Conservation (phyloP, 2,329 filamentous ascomycete species). For the Xylaria sp. region DNA sequence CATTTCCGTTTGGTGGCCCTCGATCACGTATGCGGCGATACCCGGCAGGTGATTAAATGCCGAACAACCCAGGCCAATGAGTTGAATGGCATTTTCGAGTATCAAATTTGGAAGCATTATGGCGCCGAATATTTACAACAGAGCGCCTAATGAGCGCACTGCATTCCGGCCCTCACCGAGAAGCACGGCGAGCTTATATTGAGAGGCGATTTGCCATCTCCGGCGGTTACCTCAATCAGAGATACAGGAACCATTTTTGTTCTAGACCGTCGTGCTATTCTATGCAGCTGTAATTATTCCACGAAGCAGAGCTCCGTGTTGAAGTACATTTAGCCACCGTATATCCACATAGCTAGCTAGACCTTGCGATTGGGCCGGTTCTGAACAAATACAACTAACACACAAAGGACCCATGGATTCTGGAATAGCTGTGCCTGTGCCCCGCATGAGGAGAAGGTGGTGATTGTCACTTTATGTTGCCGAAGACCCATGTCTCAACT, state of each 20-base stretch:
- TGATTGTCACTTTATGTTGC: slow-evolving; percentile 1
- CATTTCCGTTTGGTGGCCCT: neutral
- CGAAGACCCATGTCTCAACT: neutral
- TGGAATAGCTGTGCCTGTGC: slow-evolving; percentile 4
- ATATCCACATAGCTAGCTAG: neutral
- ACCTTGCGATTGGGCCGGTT: slow-evolving; percentile 25
- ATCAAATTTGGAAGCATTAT: slow-evolving; percentile 15
- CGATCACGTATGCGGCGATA: slow-evolving; percentile 13
- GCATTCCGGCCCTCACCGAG: neutral
- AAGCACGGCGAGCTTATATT: slow-evolving; percentile 10
- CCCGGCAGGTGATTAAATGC: slow-evolving; percentile 10
- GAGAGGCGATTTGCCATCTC: neutral
- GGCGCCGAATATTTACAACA: too few relatives aligned
- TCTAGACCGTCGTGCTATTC: neutral
- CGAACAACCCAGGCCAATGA: slow-evolving; percentile 15
- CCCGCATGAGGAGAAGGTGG: slow-evolving; percentile 29
- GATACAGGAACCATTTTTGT: neutral
- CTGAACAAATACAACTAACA: slow-evolving; percentile 5
- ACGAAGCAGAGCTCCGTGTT: slow-evolving; percentile 21
- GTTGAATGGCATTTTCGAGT: slow-evolving; percentile 11
- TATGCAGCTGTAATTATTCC: slow-evolving; percentile 26
- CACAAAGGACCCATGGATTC: neutral
- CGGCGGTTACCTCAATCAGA: neutral
- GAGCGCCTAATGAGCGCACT: neutral
- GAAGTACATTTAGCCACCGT: slow-evolving; percentile 11